These are phyloP conservation scores for Calocybe gambosa DNA, from an alignment of 1,284 basidiomycete species.

Conservation along the genomic window DNA sequence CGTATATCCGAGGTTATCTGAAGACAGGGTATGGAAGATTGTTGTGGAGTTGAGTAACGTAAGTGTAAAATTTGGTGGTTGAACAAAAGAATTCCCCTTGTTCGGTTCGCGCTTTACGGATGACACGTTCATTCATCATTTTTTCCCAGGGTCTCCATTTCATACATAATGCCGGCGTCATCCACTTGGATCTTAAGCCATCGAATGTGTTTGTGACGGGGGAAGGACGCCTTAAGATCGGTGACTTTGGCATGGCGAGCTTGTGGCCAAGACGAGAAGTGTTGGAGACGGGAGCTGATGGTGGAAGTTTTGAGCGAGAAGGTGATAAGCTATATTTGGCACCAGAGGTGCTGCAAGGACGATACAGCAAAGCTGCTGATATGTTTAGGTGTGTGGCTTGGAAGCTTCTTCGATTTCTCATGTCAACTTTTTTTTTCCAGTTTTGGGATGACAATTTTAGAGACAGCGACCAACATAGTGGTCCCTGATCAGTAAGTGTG, in stretches of 20 bases:
- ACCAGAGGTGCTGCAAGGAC: conserved; percentile 92
- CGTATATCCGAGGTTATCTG: conserved; percentile 80
- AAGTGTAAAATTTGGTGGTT: conserved; percentile 31
- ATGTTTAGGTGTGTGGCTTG: conserved; percentile 76
- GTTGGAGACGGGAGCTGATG: conserved; percentile 23
- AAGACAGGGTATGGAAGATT: conserved; percentile 96
- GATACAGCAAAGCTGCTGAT: conserved; percentile 91
- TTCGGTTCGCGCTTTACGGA: conserved; percentile 22
- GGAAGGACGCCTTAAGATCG: conserved; percentile 91
- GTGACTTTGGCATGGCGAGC: conserved; percentile 97
- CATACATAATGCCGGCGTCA: conserved; percentile 84
- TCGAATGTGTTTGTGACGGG: conserved; percentile 94
- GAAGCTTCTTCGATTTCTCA: conserved; percentile 27
- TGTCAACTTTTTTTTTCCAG: conserved; percentile 36
- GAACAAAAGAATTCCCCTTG: conserved; percentile 12
- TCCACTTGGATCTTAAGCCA: conserved; percentile 97
- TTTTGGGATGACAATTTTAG: conserved; percentile 92
- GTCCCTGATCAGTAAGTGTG: conserved; percentile 89
- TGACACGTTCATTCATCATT: conserved; percentile 10
- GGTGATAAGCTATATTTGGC: conserved; percentile 98
- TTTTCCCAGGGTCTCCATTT: conserved; percentile 73
- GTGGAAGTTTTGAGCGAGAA: conserved; percentile 81
- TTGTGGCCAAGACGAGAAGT: conserved; percentile 63
- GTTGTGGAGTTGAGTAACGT: conserved; percentile 86
- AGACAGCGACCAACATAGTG: conserved; percentile 93